phyloP scores from a whole-genome alignment of 768 basidiomycete genomes.

The Termitomyces sp. region DNA sequence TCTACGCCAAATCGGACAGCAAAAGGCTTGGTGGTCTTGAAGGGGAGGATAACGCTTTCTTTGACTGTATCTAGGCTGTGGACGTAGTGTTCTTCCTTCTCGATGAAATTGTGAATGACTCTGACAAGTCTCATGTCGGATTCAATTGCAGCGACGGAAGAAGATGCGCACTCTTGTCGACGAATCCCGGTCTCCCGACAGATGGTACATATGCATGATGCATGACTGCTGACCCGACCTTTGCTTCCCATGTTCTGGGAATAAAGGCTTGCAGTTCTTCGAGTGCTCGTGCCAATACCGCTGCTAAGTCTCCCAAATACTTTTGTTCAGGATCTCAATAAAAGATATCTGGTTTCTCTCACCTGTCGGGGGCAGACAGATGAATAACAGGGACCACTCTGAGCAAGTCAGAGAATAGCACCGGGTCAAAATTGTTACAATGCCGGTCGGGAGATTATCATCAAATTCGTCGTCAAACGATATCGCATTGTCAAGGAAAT shows the following conservation, averaged over 20 bases:
- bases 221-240: slow-evolving; percentile 36
- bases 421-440: slow-evolving; percentile 83
- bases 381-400: slow-evolving; percentile 78
- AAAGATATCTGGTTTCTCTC: slow-evolving; percentile 1
- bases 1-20: slow-evolving; percentile 52
- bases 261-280: slow-evolving; percentile 26
- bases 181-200: slow-evolving; percentile 75
- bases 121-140: slow-evolving; percentile 22
- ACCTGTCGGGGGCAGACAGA: slow-evolving; percentile 76
- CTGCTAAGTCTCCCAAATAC: slow-evolving; percentile 26
- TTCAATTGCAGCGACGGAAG: neutral
- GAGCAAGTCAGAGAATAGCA: slow-evolving; percentile 88
- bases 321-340: neutral
- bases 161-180: slow-evolving; percentile 61
- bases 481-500: slow-evolving; percentile 82
- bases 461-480: slow-evolving; percentile 54
- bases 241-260: slow-evolving; percentile 42
- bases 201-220: slow-evolving; percentile 17
- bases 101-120: slow-evolving; percentile 85
- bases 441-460: slow-evolving; percentile 79
- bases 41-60: slow-evolving; percentile 51
- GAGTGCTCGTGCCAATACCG: slow-evolving; percentile 22
- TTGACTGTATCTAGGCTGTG: slow-evolving; percentile 85
- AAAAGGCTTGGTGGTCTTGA: slow-evolving; percentile 41
- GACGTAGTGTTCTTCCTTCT: slow-evolving; percentile 84